Evolutionary conservation across 352 stramenopile species (phyloP).

Genomic region (Phytopythium kandeliae): DNA sequence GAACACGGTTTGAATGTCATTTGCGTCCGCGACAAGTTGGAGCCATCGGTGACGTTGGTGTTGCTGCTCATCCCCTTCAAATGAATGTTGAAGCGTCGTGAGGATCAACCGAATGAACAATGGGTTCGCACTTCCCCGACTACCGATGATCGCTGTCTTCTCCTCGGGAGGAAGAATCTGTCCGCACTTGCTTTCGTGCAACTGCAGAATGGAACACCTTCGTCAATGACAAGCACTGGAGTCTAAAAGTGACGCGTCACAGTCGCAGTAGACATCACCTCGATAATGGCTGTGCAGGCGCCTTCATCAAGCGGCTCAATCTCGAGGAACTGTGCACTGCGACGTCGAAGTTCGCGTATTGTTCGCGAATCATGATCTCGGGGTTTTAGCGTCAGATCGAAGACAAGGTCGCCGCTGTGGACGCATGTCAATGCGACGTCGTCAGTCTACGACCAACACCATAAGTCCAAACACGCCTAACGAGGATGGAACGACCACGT

Average conservation of each 20-base stretch:
- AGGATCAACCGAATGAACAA: constrained; percentile 64
- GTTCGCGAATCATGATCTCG: constrained; percentile 55
- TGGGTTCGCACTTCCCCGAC: constrained; percentile 58
- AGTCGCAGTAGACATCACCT: constrained; percentile 16
- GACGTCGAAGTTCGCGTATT: constrained; percentile 62
- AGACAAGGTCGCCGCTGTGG: constrained; percentile 55
- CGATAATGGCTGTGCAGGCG: constrained; percentile 55
- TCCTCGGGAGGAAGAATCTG: constrained; percentile 26
- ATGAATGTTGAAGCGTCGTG: constrained; percentile 50
- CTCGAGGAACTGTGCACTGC: constrained; percentile 55
- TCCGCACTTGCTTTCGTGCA: constrained; percentile 25
- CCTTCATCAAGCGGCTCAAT: constrained; percentile 61
- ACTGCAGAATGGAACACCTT: constrained; percentile 8
- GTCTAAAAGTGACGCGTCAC: neutral
- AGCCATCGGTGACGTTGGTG: constrained; percentile 38
- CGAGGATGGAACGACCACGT: constrained; percentile 8
- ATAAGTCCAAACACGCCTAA: too few species aligned
- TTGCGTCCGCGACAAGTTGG: constrained; percentile 21
- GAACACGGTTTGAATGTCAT: constrained; percentile 51
- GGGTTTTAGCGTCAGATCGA: constrained; percentile 39
- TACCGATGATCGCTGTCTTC: constrained; percentile 32
- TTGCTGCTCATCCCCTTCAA: constrained; percentile 2
- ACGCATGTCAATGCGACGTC: too few species aligned
- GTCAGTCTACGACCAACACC: too few species aligned
- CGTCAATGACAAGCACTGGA: neutral